Conservation (phyloP, 1,284 basidiomycete genomes). For the Trametes versicolor region DNA sequence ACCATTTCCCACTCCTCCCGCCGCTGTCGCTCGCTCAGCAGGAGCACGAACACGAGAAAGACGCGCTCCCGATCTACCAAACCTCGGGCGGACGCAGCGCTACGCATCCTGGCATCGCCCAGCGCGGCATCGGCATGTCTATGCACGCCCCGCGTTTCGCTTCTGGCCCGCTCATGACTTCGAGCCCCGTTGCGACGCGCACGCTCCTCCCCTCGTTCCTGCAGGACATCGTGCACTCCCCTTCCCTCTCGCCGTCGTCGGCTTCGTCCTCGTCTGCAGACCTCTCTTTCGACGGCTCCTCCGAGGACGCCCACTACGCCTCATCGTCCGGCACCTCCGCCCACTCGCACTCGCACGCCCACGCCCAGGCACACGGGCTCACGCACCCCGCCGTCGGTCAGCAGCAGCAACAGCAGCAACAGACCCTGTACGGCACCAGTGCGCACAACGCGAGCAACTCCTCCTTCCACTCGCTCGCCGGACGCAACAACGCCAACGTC, state of each 20-base stretch:
- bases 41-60: slow-evolving; percentile 28
- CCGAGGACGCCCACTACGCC: slow-evolving; percentile 54
- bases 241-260: slow-evolving; percentile 64
- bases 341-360: slow-evolving; percentile 9
- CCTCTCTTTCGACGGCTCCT: slow-evolving; percentile 67
- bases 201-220: slow-evolving; percentile 75
- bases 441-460: slow-evolving; percentile 16
- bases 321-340: slow-evolving; percentile 20
- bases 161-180: slow-evolving; percentile 46
- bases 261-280: slow-evolving; percentile 69
- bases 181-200: slow-evolving; percentile 37
- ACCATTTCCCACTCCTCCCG: slow-evolving; percentile 21
- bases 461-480: slow-evolving; percentile 26
- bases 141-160: slow-evolving; percentile 32
- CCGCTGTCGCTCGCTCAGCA: slow-evolving; percentile 28
- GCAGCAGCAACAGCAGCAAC: slow-evolving; percentile 20
- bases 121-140: slow-evolving; percentile 13
- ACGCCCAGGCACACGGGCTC: not conserved
- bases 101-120: slow-evolving; percentile 26
- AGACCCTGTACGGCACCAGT: slow-evolving; percentile 11
- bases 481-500: slow-evolving; percentile 5
- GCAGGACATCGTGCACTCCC: slow-evolving; percentile 74
- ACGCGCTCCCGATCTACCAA: slow-evolving; percentile 70
- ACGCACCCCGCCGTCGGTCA: not conserved
- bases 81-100: slow-evolving; percentile 54